These are phyloP conservation scores for Hericium rajendrae DNA, from an alignment of 768 basidiomycete genomes.

Conservation along the genomic window DNA sequence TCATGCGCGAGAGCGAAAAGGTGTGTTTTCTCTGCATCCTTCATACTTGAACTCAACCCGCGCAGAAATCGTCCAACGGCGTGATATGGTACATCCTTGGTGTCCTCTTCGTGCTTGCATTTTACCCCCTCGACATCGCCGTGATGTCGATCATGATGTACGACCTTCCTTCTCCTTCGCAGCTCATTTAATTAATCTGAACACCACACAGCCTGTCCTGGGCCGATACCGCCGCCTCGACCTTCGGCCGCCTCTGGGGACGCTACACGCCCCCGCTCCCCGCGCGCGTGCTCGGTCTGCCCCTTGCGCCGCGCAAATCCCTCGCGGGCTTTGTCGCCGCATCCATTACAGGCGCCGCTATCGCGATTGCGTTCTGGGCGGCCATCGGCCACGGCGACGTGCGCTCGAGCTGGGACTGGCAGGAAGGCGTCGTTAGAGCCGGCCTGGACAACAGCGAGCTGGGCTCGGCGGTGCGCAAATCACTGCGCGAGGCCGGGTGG, in stretches of 20 bases:
- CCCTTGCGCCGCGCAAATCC: conserved; percentile 75
- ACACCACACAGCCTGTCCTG: conserved; percentile 66
- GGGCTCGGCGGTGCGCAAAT: conserved; percentile 18
- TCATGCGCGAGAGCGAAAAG: conserved; percentile 88
- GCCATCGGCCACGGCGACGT: conserved; percentile 34
- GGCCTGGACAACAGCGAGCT: conserved; percentile 9
- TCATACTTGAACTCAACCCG: neutral
- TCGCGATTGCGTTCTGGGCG: conserved; percentile 70
- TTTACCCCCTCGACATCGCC: conserved; percentile 81
- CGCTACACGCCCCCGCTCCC: conserved; percentile 56
- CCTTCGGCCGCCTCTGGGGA: conserved; percentile 80
- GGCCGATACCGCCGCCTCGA: conserved; percentile 93
- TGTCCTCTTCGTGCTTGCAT: conserved; percentile 61
- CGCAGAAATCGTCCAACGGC: conserved; percentile 66
- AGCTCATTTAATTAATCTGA: neutral
- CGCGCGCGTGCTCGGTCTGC: conserved; percentile 40
- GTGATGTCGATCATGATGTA: conserved; percentile 82
- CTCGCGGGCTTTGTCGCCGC: conserved; percentile 80
- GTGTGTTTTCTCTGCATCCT: conserved; percentile 25
- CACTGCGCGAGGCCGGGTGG: conserved; percentile 14
- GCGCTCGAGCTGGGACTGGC: conserved; percentile 49
- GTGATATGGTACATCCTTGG: conserved; percentile 90
- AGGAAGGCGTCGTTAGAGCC: conserved; percentile 33
- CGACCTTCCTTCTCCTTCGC: conserved; percentile 2
- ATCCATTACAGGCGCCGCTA: conserved; percentile 55